phyloP scores from a whole-genome alignment of 1,139 yeast genomes.

The Entelexis sorbosivorans region DNA sequence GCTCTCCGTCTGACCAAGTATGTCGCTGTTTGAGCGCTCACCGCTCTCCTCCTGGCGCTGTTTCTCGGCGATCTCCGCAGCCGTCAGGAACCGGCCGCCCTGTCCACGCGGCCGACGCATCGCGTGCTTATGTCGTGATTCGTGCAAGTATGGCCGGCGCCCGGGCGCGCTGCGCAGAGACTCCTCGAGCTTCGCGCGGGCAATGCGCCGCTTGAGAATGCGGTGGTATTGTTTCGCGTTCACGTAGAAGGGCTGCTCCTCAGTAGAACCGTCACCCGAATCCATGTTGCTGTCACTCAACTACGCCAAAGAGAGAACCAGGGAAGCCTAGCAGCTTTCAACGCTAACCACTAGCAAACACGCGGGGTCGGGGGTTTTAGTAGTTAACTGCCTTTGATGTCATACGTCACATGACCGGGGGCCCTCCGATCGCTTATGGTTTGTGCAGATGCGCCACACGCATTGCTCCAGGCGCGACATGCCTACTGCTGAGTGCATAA shows the following conservation, averaged over 20 bases:
- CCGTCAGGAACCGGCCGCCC: conserved; percentile 93
- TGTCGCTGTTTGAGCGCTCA: background rate
- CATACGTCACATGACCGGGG: background rate
- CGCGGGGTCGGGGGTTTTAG: background rate
- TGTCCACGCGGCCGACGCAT: conserved; percentile 99
- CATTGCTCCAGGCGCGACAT: background rate
- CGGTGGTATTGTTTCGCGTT: conserved; percentile 97
- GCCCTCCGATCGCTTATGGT: background rate
- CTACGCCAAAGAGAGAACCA: no score
- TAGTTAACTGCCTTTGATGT: background rate
- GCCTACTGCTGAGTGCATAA: no score
- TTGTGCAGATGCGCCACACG: background rate
- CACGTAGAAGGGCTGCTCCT: conserved; percentile 90
- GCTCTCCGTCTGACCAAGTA: background rate
- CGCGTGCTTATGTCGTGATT: conserved; percentile 96
- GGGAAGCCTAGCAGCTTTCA: no score
- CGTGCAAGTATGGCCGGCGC: conserved; percentile 88
- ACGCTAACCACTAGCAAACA: background rate
- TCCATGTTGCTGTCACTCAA: no score
- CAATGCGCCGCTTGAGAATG: conserved; percentile 80
- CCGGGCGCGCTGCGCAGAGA: conserved; percentile 78
- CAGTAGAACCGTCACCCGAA: conserved; percentile 20
- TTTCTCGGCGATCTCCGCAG: conserved; percentile 81
- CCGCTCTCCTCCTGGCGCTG: conserved; percentile 21
- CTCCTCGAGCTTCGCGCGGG: conserved; percentile 88